Percentiles rank a stretch among this genome's conserved stretches.
Evolutionary conservation across 176 grass and related monocot species (phyloP).

Genomic region (Lolium perenne): DNA sequence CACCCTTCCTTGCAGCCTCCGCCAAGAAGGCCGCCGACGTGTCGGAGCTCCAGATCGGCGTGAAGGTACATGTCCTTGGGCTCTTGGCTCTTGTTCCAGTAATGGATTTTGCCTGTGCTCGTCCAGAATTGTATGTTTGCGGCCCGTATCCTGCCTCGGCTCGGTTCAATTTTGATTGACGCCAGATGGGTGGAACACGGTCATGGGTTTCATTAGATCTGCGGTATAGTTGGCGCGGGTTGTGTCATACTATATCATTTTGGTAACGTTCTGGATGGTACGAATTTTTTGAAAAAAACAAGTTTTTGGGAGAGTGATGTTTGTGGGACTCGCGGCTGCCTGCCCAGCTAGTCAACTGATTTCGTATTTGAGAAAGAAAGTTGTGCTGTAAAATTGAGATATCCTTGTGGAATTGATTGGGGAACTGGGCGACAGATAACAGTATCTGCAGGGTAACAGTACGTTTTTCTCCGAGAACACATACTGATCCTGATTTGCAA

Average conservation of each 20-base stretch:
- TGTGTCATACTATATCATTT: not conserved
- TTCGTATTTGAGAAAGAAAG: slow-evolving; percentile 4
- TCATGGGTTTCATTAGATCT: not conserved
- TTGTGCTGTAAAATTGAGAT: not conserved
- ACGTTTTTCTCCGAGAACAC: not conserved
- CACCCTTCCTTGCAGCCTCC: slow-evolving; percentile 49
- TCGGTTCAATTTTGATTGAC: not conserved
- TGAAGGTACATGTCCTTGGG: slow-evolving; percentile 58
- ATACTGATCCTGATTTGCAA: not conserved
- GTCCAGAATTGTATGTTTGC: not conserved
- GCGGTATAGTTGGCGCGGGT: not conserved
- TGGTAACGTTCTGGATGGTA: not conserved
- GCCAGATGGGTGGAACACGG: not conserved
- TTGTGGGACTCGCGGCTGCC: not conserved
- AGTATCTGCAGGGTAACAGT: not conserved
- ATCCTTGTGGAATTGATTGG: not conserved
- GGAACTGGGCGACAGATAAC: not conserved
- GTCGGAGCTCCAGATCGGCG: slow-evolving; percentile 89
- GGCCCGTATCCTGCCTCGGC: not conserved
- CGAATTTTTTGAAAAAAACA: not conserved
- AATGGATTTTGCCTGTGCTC: not conserved
- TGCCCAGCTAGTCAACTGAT: not conserved
- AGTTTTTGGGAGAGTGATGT: not conserved
- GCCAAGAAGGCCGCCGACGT: slow-evolving; percentile 90
- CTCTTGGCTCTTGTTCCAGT: not conserved